Evolutionary conservation across 768 basidiomycete species (phyloP), one percentile per base, ranked within the genome.

Genomic region (Amanita rubescens): DNA sequence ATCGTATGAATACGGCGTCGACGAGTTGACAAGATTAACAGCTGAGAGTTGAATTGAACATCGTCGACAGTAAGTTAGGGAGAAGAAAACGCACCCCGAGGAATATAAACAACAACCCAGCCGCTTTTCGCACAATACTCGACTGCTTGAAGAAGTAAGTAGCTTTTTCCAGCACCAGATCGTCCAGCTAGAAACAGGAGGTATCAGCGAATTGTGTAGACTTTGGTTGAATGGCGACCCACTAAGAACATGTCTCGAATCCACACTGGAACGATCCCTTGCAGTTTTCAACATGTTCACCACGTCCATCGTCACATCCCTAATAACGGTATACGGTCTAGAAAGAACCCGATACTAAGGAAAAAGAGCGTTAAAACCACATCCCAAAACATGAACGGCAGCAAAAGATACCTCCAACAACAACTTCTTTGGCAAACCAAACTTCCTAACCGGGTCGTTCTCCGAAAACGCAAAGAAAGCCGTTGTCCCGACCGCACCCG

Each of bases 41-140:
- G 27, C 27, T 30, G 27, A 8, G 8, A 3, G 8, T 8, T 3
- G 27, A 30, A 30, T 4, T 30, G 27, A 30, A 8, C 27, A 30
- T 30, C 27, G 27, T 30, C 5, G 8, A 30, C 8, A 8, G 8
- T 30, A 30, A 30, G 3, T 3, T 30, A 30, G 3, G n/a, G n/a
- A n/a, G n/a, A n/a, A n/a, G 8, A 4, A 30, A 30, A 30, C 27
- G 27, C 27, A 15, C 67, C 81, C 69, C 85, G 75, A 3, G 94
- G 91, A 22, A 93, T 78, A 64, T 94, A 96, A 15, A 94, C 67
- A 15, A 92, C 89, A 19, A 94, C 76, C 88, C 90, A 94, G 24
- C 78, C 77, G 19, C 79, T 75, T 2, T 75, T 67, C 9, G 76
- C 60, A 32, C 82, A 84, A 57, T 90, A 83, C 35, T 86, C 75